These are phyloP conservation scores for Marchantia paleacea DNA, from an alignment of 225 moss, liverwort and hornwort genomes.

Conservation along the genomic window DNA sequence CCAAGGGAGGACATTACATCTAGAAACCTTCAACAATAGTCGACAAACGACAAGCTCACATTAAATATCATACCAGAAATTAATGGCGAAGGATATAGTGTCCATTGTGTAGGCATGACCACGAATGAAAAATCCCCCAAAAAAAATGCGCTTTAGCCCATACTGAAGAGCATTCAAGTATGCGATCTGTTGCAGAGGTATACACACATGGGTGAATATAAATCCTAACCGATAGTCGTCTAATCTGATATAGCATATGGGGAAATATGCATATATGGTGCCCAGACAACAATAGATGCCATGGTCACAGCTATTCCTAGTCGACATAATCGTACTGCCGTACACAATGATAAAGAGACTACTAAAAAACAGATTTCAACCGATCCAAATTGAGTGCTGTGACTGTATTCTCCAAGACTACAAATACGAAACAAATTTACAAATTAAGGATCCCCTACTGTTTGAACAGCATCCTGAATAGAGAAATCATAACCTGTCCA, in stretches of 20 bases:
- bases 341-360: not conserved
- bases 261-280: not conserved
- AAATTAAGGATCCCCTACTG: not conserved
- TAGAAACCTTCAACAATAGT: too few species aligned
- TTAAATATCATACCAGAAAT: slow-evolving; percentile 53
- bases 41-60: not conserved
- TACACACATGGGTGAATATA: not conserved
- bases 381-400: not conserved
- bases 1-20: too few species aligned
- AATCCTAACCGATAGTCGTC: too few species aligned
- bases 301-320: not conserved
- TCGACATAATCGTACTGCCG: not conserved
- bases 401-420: not conserved
- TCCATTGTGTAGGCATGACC: slow-evolving; percentile 99
- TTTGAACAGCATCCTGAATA: not conserved
- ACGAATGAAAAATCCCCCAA: slow-evolving; percentile 95
- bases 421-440: not conserved
- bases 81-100: slow-evolving; percentile 97
- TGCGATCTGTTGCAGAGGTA: slow-evolving; percentile 52
- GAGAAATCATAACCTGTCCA: slow-evolving; percentile 49
- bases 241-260: too few species aligned
- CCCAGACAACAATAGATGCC: too few species aligned
- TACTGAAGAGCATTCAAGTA: slow-evolving; percentile 89
- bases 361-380: not conserved
- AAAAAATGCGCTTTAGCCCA: slow-evolving; percentile 94